Conservation (phyloP, 257 asterid species). For the Hygrophila difformis region DNA sequence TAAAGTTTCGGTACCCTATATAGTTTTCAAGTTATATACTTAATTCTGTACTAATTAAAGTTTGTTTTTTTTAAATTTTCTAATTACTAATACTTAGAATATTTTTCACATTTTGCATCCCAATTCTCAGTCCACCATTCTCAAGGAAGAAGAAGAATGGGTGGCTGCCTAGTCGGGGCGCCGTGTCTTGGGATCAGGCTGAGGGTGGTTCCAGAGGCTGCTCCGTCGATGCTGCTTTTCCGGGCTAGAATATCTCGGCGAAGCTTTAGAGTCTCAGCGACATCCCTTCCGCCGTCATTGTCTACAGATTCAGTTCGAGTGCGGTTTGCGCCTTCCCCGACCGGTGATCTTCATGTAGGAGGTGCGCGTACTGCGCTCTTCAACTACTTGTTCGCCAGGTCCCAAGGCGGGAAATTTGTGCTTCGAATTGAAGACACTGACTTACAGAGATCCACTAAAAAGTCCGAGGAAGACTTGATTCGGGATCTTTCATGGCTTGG, state of each 20-base stretch:
- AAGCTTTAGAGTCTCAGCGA: slow-evolving; percentile 36
- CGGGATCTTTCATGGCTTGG: slow-evolving; percentile 97
- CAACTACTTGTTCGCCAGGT: slow-evolving; percentile 84
- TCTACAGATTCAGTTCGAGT: slow-evolving; percentile 46
- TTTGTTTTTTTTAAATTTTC: no score
- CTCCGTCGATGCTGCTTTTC: slow-evolving; percentile 25
- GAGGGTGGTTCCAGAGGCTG: slow-evolving; percentile 21
- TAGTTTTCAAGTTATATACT: no score
- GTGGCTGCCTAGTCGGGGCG: slow-evolving; percentile 30
- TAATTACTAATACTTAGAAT: no score
- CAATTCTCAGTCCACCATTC: no score
- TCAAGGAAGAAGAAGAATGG: no score
- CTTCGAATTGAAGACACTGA: slow-evolving; percentile 95
- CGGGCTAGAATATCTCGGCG: slow-evolving; percentile 28
- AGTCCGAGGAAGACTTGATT: slow-evolving; percentile 81
- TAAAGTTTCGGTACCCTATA: no score
- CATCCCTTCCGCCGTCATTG: slow-evolving; percentile 21
- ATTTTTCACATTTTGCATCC: no score
- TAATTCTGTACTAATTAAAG: no score
- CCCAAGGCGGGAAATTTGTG: slow-evolving; percentile 80
- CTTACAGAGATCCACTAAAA: slow-evolving; percentile 90
- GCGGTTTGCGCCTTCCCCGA: slow-evolving; percentile 97
- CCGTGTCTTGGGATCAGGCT: slow-evolving; percentile 40
- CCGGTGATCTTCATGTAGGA: slow-evolving; percentile 96
- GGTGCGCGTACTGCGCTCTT: slow-evolving; percentile 97